These are phyloP conservation scores for Auriscalpium orientale DNA, from an alignment of 768 basidiomycete species.

Conservation along the genomic window DNA sequence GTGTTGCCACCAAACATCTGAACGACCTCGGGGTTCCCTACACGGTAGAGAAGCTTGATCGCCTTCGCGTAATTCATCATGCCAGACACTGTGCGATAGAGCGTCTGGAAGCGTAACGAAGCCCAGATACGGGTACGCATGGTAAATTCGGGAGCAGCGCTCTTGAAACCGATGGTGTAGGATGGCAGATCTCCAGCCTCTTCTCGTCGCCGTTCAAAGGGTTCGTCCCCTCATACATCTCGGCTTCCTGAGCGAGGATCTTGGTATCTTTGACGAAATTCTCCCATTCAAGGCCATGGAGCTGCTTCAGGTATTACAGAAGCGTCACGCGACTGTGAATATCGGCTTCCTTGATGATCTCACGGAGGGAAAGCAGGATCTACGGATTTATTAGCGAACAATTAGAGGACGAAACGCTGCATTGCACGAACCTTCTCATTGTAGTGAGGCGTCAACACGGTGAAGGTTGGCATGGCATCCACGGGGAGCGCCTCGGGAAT, in stretches of 20 bases:
- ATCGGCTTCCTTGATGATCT: conserved; percentile 98
- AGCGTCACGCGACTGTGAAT: conserved; percentile 95
- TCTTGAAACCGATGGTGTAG: conserved; percentile 99
- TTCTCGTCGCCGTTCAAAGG: conserved; percentile 80
- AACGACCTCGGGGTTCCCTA: conserved; percentile 98
- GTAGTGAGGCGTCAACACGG: conserved; percentile 96
- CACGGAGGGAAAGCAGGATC: conserved; percentile 92
- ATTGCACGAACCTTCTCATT: conserved; percentile 74
- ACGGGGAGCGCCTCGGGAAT: conserved; percentile 92
- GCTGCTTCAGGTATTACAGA: conserved; percentile 95
- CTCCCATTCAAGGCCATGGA: conserved; percentile 98
- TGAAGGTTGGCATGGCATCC: conserved; percentile 99
- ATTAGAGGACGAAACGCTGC: background rate
- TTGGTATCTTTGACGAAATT: conserved; percentile 99
- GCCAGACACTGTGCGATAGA: conserved; percentile 97
- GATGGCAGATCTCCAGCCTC: conserved; percentile 93
- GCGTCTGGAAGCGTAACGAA: conserved; percentile 94
- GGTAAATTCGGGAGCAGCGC: conserved; percentile 95
- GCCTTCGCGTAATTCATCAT: conserved; percentile 99
- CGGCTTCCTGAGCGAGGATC: conserved; percentile 94
- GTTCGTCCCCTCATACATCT: conserved; percentile 70
- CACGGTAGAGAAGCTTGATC: conserved; percentile 98
- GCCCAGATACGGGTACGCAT: conserved; percentile 99
- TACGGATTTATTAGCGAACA: conserved; percentile 16
- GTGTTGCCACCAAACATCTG: conserved; percentile 97